A percentile compares a stretch with the other conserved stretches of the same genome.
Evolutionary conservation across 805 yeast species (phyloP).

Genomic region (Blastobotrys terrestris): DNA sequence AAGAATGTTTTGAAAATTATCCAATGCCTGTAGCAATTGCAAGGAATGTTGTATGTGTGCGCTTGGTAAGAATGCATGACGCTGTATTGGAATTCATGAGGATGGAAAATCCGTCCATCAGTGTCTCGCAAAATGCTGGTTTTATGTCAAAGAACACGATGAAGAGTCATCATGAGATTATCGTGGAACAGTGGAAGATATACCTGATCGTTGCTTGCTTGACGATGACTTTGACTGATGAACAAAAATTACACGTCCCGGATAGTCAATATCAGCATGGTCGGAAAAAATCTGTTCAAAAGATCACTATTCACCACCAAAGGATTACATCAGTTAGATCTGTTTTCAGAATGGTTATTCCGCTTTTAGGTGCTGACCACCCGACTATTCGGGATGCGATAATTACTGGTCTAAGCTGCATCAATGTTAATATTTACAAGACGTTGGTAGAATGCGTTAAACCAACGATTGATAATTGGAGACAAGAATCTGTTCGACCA

Average conservation of each 20-base stretch:
- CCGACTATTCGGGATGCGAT: slow-evolving; percentile 74
- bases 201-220: slow-evolving; percentile 88
- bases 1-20: slow-evolving; percentile 66
- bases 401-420: slow-evolving; percentile 81
- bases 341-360: slow-evolving; percentile 80
- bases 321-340: slow-evolving; percentile 89
- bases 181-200: slow-evolving; percentile 83
- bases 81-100: slow-evolving; percentile 26
- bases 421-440: slow-evolving; percentile 82
- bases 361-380: slow-evolving; percentile 67
- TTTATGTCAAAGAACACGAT: slow-evolving; percentile 22
- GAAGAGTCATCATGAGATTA: slow-evolving; percentile 56
- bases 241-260: slow-evolving; percentile 71
- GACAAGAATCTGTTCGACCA: slow-evolving; percentile 20
- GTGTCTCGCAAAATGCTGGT: slow-evolving; percentile 3
- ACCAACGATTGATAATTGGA: slow-evolving; percentile 51
- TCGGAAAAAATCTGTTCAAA: slow-evolving; percentile 70
- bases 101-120: slow-evolving; percentile 13
- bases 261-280: slow-evolving; percentile 44
- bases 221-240: slow-evolving; percentile 82
- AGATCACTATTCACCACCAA: slow-evolving; percentile 79
- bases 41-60: slow-evolving; percentile 80
- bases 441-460: slow-evolving; percentile 75
- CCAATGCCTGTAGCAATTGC: slow-evolving; percentile 94
- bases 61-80: slow-evolving; percentile 70